These are phyloP conservation scores for Chytriomyces sp. DNA, from an alignment of 192 early-diverging fungal species.

Conservation along the genomic window DNA sequence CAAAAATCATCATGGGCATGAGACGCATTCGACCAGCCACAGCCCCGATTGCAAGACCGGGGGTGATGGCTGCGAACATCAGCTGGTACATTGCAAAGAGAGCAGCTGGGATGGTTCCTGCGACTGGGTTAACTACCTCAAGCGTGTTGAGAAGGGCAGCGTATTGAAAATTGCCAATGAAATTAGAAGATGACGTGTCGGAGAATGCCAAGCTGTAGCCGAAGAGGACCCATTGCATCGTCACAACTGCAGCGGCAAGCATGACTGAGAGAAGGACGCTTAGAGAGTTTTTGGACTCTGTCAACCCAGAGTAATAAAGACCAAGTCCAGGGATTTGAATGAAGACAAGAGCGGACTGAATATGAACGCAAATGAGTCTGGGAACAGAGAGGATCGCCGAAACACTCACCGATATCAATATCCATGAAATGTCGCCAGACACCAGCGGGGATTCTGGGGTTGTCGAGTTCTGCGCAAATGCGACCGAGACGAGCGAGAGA, in stretches of 20 bases:
- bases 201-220: constrained; percentile 83
- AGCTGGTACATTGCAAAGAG: constrained; percentile 77
- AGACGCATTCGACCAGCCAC: constrained; percentile 84
- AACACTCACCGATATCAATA: constrained; percentile 8
- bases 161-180: constrained; percentile 35
- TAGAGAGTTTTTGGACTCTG: constrained; percentile 80
- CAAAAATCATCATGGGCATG: constrained; percentile 82
- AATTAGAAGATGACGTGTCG: constrained; percentile 49
- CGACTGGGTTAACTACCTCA: constrained; percentile 49
- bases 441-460: constrained; percentile 4
- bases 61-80: constrained; percentile 89
- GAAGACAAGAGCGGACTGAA: constrained; percentile 68
- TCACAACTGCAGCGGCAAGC: constrained; percentile 74
- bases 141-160: constrained; percentile 8
- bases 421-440: constrained; percentile 2
- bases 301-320: constrained; percentile 89
- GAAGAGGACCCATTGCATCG: constrained; percentile 76
- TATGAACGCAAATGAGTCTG: neutral
- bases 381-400: neutral
- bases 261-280: constrained; percentile 78
- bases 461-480: neutral
- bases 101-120: constrained; percentile 62
- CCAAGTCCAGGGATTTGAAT: constrained; percentile 88
- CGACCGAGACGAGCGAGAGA: too few species aligned
- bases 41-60: constrained; percentile 84